These are phyloP conservation scores for Zymoseptoria brevis DNA, from an alignment of 2,329 filamentous ascomycete genomes.

Conservation along the genomic window DNA sequence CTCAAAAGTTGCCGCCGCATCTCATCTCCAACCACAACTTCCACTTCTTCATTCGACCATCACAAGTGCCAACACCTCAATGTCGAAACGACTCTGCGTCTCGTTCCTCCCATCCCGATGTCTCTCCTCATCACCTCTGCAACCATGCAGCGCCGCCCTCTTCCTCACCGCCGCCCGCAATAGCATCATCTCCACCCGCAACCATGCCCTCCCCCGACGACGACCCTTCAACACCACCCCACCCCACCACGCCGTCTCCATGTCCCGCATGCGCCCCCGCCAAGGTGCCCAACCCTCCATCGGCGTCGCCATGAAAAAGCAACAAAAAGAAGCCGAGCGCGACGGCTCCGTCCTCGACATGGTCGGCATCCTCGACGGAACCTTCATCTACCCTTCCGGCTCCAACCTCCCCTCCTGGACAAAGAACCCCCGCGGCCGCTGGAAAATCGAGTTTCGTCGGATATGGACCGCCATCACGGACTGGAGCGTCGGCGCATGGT, in stretches of 20 bases:
- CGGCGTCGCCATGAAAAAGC: constrained; percentile 28
- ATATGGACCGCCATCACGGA: neutral
- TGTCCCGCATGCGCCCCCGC: constrained; percentile 4
- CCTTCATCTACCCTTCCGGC: constrained; percentile 26
- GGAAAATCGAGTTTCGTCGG: constrained; percentile 5
- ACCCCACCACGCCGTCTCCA: constrained; percentile 1
- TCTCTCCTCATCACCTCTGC: constrained; percentile 5
- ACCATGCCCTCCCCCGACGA: neutral
- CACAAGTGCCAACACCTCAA: constrained; percentile 1
- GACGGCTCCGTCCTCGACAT: constrained; percentile 30
- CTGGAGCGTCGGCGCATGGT: neutral
- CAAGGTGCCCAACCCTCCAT: constrained; percentile 33
- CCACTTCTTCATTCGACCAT: neutral
- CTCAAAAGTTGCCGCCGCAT: neutral
- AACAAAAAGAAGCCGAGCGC: constrained; percentile 29
- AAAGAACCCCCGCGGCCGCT: constrained; percentile 2
- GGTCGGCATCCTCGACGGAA: constrained; percentile 37
- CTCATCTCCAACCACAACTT: neutral
- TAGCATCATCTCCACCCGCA: constrained; percentile 2
- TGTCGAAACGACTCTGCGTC: constrained; percentile 18
- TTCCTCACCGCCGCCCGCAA: constrained; percentile 5
- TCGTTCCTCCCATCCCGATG: constrained; percentile 12
- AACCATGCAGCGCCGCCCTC: constrained; percentile 6
- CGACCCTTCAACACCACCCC: constrained; percentile 17
- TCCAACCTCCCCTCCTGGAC: constrained; percentile 18